phyloP scores from a whole-genome alignment of 2,329 filamentous ascomycete species.

The Colletotrichum sp. region DNA sequence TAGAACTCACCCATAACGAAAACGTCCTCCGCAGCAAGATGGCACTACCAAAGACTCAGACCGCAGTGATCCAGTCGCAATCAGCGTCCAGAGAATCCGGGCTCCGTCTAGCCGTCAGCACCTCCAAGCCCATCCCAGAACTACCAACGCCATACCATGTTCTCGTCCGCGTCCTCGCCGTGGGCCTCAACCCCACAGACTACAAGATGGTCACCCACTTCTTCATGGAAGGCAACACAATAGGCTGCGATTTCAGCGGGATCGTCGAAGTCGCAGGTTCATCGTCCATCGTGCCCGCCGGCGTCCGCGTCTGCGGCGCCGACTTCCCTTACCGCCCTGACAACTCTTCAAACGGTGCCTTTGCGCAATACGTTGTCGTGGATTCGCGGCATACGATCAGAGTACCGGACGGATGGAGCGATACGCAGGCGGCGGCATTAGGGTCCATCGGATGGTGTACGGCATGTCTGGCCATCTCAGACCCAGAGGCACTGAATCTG shows the following conservation, averaged over 20 bases:
- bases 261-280: conserved; percentile 10
- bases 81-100: neutral
- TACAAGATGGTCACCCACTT: conserved; percentile 29
- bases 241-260: conserved; percentile 31
- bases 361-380: neutral
- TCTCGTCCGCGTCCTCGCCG: conserved; percentile 25
- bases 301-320: neutral
- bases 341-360: neutral
- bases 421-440: conserved; percentile 26
- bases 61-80: neutral
- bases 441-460: conserved; percentile 30
- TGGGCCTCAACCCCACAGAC: conserved; percentile 32
- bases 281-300: neutral
- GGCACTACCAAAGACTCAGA: neutral
- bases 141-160: neutral
- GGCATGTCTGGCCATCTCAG: neutral
- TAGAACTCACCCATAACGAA: neutral
- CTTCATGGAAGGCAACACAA: neutral
- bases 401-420: conserved; percentile 24
- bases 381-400: conserved; percentile 11
- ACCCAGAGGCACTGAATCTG: neutral
- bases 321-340: neutral
- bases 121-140: neutral
- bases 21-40: neutral
- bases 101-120: neutral